These are phyloP conservation scores for Candida glaebosa DNA, from an alignment of 805 yeast species.

Conservation along the genomic window DNA sequence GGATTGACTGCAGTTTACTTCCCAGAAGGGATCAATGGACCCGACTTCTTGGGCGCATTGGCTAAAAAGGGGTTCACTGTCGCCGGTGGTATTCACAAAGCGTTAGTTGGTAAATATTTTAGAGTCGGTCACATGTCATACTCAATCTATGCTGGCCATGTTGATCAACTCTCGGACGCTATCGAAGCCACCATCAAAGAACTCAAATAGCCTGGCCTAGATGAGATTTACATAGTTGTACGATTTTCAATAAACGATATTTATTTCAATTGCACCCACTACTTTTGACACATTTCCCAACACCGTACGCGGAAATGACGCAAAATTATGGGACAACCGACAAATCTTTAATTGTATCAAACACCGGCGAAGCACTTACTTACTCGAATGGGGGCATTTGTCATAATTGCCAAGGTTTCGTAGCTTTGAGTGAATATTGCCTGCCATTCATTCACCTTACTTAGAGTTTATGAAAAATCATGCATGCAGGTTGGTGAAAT, in stretches of 20 bases:
- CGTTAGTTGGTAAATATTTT: conserved; percentile 76
- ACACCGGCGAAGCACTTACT: no score
- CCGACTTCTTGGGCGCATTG: conserved; percentile 57
- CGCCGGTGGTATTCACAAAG: conserved; percentile 89
- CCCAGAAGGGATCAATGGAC: conserved; percentile 70
- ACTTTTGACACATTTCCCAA: neutral
- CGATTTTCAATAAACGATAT: no score
- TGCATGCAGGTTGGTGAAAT: neutral
- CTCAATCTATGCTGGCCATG: conserved; percentile 46
- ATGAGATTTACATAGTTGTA: no score
- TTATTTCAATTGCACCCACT: neutral
- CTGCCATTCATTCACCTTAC: no score
- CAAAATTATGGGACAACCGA: neutral
- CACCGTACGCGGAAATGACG: neutral
- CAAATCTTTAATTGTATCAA: neutral
- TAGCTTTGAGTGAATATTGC: no score
- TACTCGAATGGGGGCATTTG: no score
- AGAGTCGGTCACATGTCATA: conserved; percentile 97
- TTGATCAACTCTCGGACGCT: conserved; percentile 30
- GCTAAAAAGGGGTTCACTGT: conserved; percentile 66
- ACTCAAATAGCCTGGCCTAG: conserved; percentile 14
- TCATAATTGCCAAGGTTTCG: no score
- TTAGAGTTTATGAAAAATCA: no score
- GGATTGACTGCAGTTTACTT: conserved; percentile 84
- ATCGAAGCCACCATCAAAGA: conserved; percentile 29